phyloP scores from a whole-genome alignment of 73 alveolate genomes.

The Paramecium sonneborni region DNA sequence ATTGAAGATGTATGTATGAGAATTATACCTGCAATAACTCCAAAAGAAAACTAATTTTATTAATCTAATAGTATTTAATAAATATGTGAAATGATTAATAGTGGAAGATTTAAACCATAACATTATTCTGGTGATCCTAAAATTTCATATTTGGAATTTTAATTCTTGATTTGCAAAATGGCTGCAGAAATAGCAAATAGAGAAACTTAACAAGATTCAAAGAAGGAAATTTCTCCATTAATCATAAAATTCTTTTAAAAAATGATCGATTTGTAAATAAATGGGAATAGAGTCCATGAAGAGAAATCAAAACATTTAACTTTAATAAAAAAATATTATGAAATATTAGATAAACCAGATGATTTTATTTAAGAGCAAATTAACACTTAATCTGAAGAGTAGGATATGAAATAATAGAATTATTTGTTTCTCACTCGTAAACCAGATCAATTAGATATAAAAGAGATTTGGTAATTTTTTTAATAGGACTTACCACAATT shows the following conservation, averaged over 20 bases:
- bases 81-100: not conserved
- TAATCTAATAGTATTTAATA: not conserved
- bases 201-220: not conserved
- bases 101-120: not conserved
- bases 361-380: not conserved
- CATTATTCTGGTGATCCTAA: slow-evolving; percentile 31
- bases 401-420: slow-evolving; percentile 37
- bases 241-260: not conserved
- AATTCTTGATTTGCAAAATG: not conserved
- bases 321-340: not conserved
- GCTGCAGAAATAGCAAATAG: not conserved
- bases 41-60: slow-evolving; percentile 12
- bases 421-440: not conserved
- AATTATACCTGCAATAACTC: not conserved
- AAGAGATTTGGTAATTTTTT: slow-evolving; percentile 2
- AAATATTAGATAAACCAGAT: not conserved
- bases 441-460: slow-evolving; percentile 17
- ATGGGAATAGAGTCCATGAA: not conserved
- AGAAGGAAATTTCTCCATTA: slow-evolving; percentile 5
- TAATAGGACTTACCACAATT: not conserved
- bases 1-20: not conserved
- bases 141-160: slow-evolving; percentile 19
- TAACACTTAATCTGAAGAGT: not conserved
- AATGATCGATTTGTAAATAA: not conserved
- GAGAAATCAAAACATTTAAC: not conserved